phyloP scores from a whole-genome alignment of 176 grass and related monocot genomes.

The Saccharum spontaneum region DNA sequence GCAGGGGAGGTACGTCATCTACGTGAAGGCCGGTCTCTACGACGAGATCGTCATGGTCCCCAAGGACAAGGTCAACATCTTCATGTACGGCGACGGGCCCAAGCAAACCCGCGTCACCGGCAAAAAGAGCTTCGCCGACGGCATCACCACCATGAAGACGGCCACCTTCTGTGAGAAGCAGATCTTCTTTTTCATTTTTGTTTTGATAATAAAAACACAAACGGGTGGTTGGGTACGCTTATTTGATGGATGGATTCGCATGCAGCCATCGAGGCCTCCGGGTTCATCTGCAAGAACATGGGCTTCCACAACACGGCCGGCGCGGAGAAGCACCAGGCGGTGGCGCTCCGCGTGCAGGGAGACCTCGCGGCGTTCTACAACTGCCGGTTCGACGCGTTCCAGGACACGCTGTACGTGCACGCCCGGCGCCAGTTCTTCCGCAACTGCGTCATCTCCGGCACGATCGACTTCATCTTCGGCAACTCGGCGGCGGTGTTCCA shows the following conservation, averaged over 20 bases:
- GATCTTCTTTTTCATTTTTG: too few relatives aligned
- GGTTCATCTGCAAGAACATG: constrained; percentile 91
- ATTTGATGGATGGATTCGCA: neutral
- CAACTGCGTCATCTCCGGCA: constrained; percentile 80
- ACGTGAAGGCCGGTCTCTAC: constrained; percentile 84
- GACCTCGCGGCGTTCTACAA: constrained; percentile 63
- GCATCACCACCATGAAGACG: constrained; percentile 66
- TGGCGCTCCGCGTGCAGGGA: constrained; percentile 64
- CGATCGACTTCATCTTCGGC: constrained; percentile 93
- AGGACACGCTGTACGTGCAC: constrained; percentile 84
- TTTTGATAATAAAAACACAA: too few relatives aligned
- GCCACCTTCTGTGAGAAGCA: constrained; percentile 66
- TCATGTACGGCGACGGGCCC: constrained; percentile 91
- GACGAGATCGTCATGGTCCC: constrained; percentile 63
- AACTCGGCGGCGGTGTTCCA: constrained; percentile 78
- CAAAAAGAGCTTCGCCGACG: constrained; percentile 49
- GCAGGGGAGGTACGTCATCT: constrained; percentile 66
- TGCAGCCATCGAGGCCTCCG: constrained; percentile 48
- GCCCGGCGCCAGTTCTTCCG: constrained; percentile 71
- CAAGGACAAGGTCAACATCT: constrained; percentile 55
- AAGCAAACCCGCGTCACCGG: constrained; percentile 58
- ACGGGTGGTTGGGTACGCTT: too few relatives aligned
- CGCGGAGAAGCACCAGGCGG: constrained; percentile 68
- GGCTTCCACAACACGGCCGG: constrained; percentile 92
- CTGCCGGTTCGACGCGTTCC: constrained; percentile 79